Percentiles rank a stretch among this genome's conserved stretches.
Evolutionary conservation across 495 filamentous ascomycete genomes (phyloP).

Genomic region (Astrothelium subdiscretum): DNA sequence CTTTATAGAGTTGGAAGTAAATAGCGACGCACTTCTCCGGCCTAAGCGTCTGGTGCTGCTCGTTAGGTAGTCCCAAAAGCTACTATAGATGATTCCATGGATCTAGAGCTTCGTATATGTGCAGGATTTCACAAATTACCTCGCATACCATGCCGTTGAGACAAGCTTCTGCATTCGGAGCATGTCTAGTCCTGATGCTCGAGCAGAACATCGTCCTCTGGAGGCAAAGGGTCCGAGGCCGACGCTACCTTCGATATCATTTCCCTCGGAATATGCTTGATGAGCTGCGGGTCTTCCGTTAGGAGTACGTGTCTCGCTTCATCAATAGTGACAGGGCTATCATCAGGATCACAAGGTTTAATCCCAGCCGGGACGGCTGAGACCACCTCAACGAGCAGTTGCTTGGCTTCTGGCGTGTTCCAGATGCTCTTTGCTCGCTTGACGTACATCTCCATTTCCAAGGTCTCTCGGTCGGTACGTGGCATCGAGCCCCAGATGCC

Average conservation of each 20-base stretch:
- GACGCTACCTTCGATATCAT: constrained; percentile 43
- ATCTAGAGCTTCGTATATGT: neutral
- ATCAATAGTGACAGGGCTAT: constrained; percentile 43
- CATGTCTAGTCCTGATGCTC: neutral
- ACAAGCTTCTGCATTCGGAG: neutral
- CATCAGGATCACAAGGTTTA: constrained; percentile 17
- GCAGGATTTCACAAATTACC: neutral
- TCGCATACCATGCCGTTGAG: neutral
- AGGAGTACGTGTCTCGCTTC: constrained; percentile 72
- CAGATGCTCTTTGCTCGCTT: constrained; percentile 75
- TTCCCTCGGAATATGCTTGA: constrained; percentile 43
- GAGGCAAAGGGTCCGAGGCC: constrained; percentile 61
- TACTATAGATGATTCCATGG: too few species aligned
- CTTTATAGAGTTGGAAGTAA: too few species aligned
- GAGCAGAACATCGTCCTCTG: constrained; percentile 25
- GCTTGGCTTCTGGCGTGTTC: constrained; percentile 64
- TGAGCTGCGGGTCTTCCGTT: constrained; percentile 56
- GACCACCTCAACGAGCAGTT: constrained; percentile 60
- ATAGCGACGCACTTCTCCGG: too few species aligned
- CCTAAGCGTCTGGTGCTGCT: too few species aligned
- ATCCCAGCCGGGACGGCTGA: constrained; percentile 35
- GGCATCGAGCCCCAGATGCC: constrained; percentile 72
- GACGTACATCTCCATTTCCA: constrained; percentile 71
- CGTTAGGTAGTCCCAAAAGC: too few species aligned
- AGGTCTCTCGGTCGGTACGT: constrained; percentile 51